Evolutionary conservation across 2,329 filamentous ascomycete species (phyloP), one percentile per base, ranked within the genome.

Genomic region (Aspergillus pseudoviridinutans): DNA sequence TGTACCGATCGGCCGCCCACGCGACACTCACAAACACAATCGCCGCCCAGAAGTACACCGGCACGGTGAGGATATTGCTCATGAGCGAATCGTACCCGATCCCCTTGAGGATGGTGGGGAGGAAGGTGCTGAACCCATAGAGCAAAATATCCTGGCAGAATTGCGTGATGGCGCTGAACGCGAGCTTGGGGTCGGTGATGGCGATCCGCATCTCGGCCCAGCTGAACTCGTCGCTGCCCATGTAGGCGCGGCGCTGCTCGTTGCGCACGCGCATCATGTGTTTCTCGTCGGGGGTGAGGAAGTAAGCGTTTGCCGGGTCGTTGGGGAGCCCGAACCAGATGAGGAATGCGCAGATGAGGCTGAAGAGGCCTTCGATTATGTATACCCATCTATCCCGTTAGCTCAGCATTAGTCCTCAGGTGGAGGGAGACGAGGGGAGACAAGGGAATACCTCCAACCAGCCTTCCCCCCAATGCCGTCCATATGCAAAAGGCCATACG

Each of bases 81-180:
- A 80, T 72, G 22, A 84, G 70, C n/a, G 74, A 76, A 41, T 74
- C 68, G 63, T 82, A 84, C 2, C 82, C 81, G 68, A 84, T 79
- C 32, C 74, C 75, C 46, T 76, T 73, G 50, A 85, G 73, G 61
- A 86, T 85, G 1, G 79, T 79, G 2, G 84, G 84, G 3, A 84
- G 70, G 65, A 85, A 85, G 9, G 81, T 84, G 61, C 77, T 80
- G 67, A 85, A 84, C n/a, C 82, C 82, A 63, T 83, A 84, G 0
- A 82, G 72, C 47, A 82, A 68, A 27, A 81, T 79, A 57, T 82
- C 79, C 57, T 80, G 77, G 52, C 79, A 82, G 65, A 84, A 82
- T 50, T 82, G 80, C 20, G 80, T 80, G 25, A 69, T 59, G 4
- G 76, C 78, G 56, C 76, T 81, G 49, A 84, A 68, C 55, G 79